Evolutionary conservation across 2,329 filamentous ascomycete genomes (phyloP), one percentile per base, ranked within the genome.

Genomic region (Lecanosticta acicola): DNA sequence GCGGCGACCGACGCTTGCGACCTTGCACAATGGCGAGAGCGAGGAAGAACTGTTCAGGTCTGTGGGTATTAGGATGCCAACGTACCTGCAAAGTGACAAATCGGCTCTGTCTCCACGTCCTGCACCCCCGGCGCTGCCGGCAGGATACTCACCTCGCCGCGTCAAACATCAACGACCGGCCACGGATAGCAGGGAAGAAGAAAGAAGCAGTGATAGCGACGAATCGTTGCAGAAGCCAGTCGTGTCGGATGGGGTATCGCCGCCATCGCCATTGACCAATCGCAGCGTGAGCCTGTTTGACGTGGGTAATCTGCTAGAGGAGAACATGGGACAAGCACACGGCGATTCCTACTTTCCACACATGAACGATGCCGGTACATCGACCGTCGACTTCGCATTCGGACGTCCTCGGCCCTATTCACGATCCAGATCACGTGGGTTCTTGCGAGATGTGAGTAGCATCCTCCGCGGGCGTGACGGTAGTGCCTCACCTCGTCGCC

Each of bases 31-130:
- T 45, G 91, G 86, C 83, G 89, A 87, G 35, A 95, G 88, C 57
- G 91, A 97, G 58, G 89, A 94, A 61, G 88, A 97, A 62, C 77
- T 97, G 1, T 88, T 94, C 3, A 76, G 85, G 41, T 86, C 83
- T 49, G 60, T 95, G 3, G 90, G 91, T 5, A 16, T 48, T n/a
- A 79, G 84, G 10, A 75, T 81, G 24, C 71, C 76, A 3, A 72
- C 76, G 13, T 63, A 81, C 40, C 62, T 70, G 34, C 69, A 70
- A 35, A 29, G 24, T 11, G 45, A 53, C 11, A 43, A 53, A 24
- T 32, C 46, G 1, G 58, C 55, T 18, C 35, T 49, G 7, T 49
- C 59, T n/a, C 59, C 68, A 9, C 64, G 69, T 52, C 61, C 66
- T 32, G 66, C 66, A 41, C 63, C 72, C 11, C 50, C 66, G 3